These are phyloP conservation scores for Magnaporthiopsis poae DNA, from an alignment of 2,329 filamentous ascomycete genomes.

Conservation along the genomic window DNA sequence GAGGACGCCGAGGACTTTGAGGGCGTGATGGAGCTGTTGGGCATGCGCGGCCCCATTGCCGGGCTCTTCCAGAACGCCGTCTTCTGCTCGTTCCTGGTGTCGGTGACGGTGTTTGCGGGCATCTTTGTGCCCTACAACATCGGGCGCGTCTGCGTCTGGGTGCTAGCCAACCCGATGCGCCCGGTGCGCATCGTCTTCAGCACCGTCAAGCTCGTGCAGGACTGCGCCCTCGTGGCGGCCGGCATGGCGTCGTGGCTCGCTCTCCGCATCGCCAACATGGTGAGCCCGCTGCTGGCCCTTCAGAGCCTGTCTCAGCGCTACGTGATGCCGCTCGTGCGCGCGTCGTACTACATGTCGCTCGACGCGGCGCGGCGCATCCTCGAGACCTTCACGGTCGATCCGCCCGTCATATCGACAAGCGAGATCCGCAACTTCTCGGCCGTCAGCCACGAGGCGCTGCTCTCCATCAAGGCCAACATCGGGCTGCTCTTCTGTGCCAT, in stretches of 20 bases:
- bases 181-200: slow-evolving; percentile 64
- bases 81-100: slow-evolving; percentile 84
- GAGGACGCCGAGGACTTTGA: slow-evolving; percentile 91
- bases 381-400: slow-evolving; percentile 39
- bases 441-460: slow-evolving; percentile 61
- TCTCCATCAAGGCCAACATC: slow-evolving; percentile 47
- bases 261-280: slow-evolving; percentile 27
- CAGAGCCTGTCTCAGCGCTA: slow-evolving; percentile 12
- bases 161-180: slow-evolving; percentile 69
- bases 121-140: slow-evolving; percentile 88
- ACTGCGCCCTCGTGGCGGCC: slow-evolving; percentile 56
- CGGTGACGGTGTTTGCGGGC: slow-evolving; percentile 72
- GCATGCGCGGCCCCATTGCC: slow-evolving; percentile 85
- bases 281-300: slow-evolving; percentile 27
- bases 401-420: slow-evolving; percentile 39
- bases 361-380: slow-evolving; percentile 38
- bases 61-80: slow-evolving; percentile 89
- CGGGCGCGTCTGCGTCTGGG: slow-evolving; percentile 72
- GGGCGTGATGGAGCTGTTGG: slow-evolving; percentile 88
- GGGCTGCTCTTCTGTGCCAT: slow-evolving; percentile 29
- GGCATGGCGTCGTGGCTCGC: slow-evolving; percentile 39
- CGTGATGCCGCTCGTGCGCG: slow-evolving; percentile 14
- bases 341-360: slow-evolving; percentile 32
- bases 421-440: slow-evolving; percentile 71
- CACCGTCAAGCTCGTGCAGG: slow-evolving; percentile 69